These are phyloP conservation scores for Paspalum notatum DNA, from an alignment of 176 grass and related monocot species.

Conservation along the genomic window DNA sequence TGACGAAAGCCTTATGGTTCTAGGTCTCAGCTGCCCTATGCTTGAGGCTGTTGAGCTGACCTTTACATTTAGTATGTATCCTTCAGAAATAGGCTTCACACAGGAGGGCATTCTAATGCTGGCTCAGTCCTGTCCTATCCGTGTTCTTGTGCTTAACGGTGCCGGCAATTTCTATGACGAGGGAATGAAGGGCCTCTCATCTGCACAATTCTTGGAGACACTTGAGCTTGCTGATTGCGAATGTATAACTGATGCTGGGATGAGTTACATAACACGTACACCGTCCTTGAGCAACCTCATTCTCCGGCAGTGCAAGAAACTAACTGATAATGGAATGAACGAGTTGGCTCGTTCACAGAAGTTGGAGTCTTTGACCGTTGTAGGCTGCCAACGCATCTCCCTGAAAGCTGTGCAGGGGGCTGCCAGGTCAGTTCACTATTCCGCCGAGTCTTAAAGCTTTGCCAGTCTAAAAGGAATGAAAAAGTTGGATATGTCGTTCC, in stretches of 20 bases:
- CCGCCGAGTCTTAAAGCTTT: background rate
- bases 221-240: slow-evolving; percentile 54
- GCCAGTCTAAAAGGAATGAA: slow-evolving; percentile 1
- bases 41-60: slow-evolving; percentile 61
- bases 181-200: slow-evolving; percentile 52
- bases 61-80: slow-evolving; percentile 34
- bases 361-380: slow-evolving; percentile 49
- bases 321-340: slow-evolving; percentile 51
- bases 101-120: slow-evolving; percentile 51
- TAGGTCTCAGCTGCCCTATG: slow-evolving; percentile 52
- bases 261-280: slow-evolving; percentile 15
- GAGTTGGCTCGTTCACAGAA: slow-evolving; percentile 24
- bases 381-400: slow-evolving; percentile 50
- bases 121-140: slow-evolving; percentile 54
- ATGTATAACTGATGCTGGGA: slow-evolving; percentile 48
- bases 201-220: slow-evolving; percentile 43
- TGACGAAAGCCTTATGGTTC: slow-evolving; percentile 55
- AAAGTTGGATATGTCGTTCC: too few relatives aligned
- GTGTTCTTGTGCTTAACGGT: slow-evolving; percentile 49
- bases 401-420: slow-evolving; percentile 43
- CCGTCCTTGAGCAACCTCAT: slow-evolving; percentile 47
- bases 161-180: slow-evolving; percentile 45
- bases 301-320: slow-evolving; percentile 49
- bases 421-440: slow-evolving; percentile 49
- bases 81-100: slow-evolving; percentile 46